Percentiles rank a stretch among this genome's conserved stretches.
Evolutionary conservation across 2,329 filamentous ascomycete genomes (phyloP).

Genomic region (Apiospora pterosperma): DNA sequence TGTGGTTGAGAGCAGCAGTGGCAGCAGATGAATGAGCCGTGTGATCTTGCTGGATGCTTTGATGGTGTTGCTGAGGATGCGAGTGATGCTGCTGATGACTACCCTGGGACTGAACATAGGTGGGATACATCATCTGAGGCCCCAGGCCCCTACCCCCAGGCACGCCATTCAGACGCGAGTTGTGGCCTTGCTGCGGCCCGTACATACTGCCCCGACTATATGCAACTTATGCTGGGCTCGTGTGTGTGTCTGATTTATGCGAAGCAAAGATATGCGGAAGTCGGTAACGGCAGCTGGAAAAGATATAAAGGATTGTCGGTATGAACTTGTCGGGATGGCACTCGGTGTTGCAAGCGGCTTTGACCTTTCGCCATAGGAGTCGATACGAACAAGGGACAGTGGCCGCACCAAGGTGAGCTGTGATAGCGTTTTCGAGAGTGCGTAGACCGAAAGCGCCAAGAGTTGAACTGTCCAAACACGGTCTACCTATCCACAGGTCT

Average conservation of each 20-base stretch:
- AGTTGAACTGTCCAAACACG: not conserved
- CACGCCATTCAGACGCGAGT: constrained; percentile 72
- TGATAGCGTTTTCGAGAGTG: not conserved
- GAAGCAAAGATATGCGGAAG: not conserved
- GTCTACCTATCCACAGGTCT: not conserved
- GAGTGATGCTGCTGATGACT: constrained; percentile 47
- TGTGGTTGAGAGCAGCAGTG: constrained; percentile 53
- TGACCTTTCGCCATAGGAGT: constrained; percentile 4
- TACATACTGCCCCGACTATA: constrained; percentile 57
- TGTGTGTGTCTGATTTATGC: not conserved
- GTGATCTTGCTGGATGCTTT: constrained; percentile 58
- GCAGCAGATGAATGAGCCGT: constrained; percentile 44
- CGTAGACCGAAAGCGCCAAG: not conserved
- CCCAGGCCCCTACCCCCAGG: constrained; percentile 53
- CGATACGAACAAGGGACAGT: not conserved
- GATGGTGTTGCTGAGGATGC: constrained; percentile 59
- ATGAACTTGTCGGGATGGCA: not conserved
- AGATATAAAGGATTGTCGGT: constrained; percentile 15
- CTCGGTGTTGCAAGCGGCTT: not conserved
- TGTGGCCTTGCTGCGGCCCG: constrained; percentile 72
- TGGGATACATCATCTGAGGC: constrained; percentile 63
- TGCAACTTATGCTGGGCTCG: not conserved
- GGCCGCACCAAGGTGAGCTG: not conserved
- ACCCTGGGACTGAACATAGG: constrained; percentile 35
- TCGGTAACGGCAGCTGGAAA: not conserved